phyloP scores from a whole-genome alignment of 305 asterid genomes.

The Fraxinus platypoda region DNA sequence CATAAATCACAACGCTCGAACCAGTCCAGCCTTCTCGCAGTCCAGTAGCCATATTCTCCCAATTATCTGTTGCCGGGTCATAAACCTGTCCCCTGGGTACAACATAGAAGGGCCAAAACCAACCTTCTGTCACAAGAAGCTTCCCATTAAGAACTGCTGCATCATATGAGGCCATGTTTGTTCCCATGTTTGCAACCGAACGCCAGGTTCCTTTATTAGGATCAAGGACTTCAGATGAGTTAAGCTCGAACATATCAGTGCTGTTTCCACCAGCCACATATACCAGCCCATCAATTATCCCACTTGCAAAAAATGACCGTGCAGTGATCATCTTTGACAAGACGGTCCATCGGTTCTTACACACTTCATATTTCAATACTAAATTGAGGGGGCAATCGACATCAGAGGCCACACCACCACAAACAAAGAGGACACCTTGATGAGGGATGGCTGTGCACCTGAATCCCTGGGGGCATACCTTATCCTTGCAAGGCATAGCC shows the following conservation, averaged over 20 bases:
- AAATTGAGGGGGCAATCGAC: constrained; percentile 81
- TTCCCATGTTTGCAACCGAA: constrained; percentile 64
- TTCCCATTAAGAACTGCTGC: constrained; percentile 81
- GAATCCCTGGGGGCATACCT: constrained; percentile 85
- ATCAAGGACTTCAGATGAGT: constrained; percentile 76
- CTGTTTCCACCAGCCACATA: constrained; percentile 94
- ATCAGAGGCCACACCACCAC: constrained; percentile 77
- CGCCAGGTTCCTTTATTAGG: constrained; percentile 67
- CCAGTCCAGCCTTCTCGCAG: constrained; percentile 98
- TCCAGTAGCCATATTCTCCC: constrained; percentile 87
- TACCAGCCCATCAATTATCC: constrained; percentile 73
- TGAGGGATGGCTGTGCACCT: constrained; percentile 72
- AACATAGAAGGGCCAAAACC: constrained; percentile 97
- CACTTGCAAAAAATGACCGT: constrained; percentile 81
- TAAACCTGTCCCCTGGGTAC: constrained; percentile 89
- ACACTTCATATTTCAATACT: constrained; percentile 75
- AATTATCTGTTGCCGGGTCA: constrained; percentile 62
- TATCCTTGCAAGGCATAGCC: constrained; percentile 90
- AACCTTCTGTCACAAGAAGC: constrained; percentile 88
- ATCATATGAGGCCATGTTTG: constrained; percentile 76
- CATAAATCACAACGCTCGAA: constrained; percentile 72
- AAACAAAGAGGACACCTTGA: constrained; percentile 73
- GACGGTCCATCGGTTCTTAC: constrained; percentile 78
- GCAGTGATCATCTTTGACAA: constrained; percentile 89
- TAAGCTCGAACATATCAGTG: constrained; percentile 69